Base-by-base conservation (phyloP, 2,329 filamentous ascomycete genomes). In the Epichloe typhina region DNA sequence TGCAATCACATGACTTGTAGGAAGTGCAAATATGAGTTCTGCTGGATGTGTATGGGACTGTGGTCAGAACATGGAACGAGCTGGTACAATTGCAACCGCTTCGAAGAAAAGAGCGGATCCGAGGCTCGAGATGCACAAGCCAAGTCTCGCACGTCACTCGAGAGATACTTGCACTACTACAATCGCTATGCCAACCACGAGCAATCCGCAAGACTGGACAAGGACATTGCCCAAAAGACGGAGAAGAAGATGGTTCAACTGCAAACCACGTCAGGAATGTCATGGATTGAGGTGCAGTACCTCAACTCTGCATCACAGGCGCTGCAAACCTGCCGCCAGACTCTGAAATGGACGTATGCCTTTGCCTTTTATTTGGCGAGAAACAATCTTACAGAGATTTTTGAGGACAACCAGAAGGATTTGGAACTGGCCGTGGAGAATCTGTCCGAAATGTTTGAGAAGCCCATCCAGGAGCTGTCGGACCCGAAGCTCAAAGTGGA, bases 11-110 rank as follows among this genome's bases (percentile, higher is more conserved):
- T 96, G 90, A 96, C 90, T 0, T 96, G 90, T 65, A 77, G 90
- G 51, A 96, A 96, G 67, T 96, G 90, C 72, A 88, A 89, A 62
- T 84, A 96, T 63, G 90, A 96, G 63, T 96, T 98, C 63, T 98
- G 93, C 71, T 98, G 93, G 93, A 97, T 98, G 86, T 98, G 93
- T 63, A 98, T 98, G 93, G 93, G 93, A 0, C 74, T 95, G 1
- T 98, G 93, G 93, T 94, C 89, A 1, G 93, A 98, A 68, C 93
- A 98, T 65, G 93, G 93, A 55, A 98, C 91, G 3, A 95, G 88
- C 69, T 98, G 93, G 93, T 98, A 98, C 74, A 98, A 95, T 68
- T 98, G 93, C 76, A 98, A 95, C 64, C 79, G 93, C 8, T 98
- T 85, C 61, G 93, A 98, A 64, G 93, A 97, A 71, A 96, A 93